Evolutionary conservation across 768 basidiomycete genomes (phyloP), one percentile per base, ranked within the genome.

Genomic region (Boletus coccyginus): DNA sequence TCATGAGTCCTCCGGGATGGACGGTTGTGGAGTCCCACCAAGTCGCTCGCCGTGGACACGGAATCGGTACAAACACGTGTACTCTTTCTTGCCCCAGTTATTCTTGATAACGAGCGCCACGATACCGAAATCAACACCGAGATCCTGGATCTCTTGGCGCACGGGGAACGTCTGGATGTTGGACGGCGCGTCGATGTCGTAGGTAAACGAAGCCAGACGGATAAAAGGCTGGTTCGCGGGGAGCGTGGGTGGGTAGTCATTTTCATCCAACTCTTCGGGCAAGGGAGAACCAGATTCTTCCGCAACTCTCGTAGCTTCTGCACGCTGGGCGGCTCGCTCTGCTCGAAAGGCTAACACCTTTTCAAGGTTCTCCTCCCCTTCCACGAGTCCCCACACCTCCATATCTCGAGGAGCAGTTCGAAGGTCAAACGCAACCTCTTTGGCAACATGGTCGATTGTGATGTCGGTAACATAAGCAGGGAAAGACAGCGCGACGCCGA

Each of bases 381-480:
- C 94, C 35, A 96, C 81, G 61, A 94, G 71, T 0, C 86, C 94
- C 94, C 94, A 96, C 6, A 96, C 82, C 62, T 97, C 92, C 84
- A 98, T 91, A 42, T 87, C 78, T 56, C 82, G 77, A 42, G 96
- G 96, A 2, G 93, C 92, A 40, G 85, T 86, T 39, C 85, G 77
- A 73, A 91, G 78, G 62, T 95, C 92, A 66, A 84, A 83, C 7
- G 93, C 89, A 41, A 94, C 77, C 60, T 96, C 94, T 57, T 75
- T 78, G 21, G 94, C 78, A 13, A 93, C 85, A 69, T 99, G 96
- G 66, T 98, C 96, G 21, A 92, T 81, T 11, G 92, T 93, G 49
- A 99, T 74, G 61, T 85, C 84, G 16, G 77, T 74, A 41, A 87
- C 76, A 43, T 75, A 70, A 9, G 81, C 77, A n/a, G 77, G 77